phyloP scores from a whole-genome alignment of 441 rosid species.

The Gossypium trilobum region DNA sequence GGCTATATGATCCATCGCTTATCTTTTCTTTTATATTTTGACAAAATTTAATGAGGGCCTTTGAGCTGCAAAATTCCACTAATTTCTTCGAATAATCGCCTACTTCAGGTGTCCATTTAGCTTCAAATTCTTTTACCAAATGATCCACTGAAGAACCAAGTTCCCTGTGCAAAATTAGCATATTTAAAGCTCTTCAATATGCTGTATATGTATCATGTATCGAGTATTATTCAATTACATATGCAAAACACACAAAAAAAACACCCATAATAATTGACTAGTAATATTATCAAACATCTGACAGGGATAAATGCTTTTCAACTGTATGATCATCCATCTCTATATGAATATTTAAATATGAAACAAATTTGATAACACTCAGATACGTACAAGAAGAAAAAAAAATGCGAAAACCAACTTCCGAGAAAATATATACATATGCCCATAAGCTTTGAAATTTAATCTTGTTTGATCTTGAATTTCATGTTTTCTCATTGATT shows the following conservation, averaged over 20 bases:
- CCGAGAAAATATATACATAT: too few species aligned
- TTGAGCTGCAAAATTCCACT: conserved; percentile 60
- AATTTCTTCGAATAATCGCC: conserved; percentile 53
- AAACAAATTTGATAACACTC: too few species aligned
- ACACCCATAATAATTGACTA: neutral
- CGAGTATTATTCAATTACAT: neutral
- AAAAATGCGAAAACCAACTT: neutral
- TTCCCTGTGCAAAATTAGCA: conserved; percentile 32
- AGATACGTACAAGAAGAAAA: neutral
- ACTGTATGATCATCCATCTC: neutral
- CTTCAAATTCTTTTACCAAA: conserved; percentile 48
- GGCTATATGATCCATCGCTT: conserved; percentile 53
- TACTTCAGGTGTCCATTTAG: conserved; percentile 42
- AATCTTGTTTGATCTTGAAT: neutral
- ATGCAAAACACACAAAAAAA: neutral
- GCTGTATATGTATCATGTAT: neutral
- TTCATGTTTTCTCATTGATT: neutral
- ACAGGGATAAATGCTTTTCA: neutral
- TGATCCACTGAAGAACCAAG: conserved; percentile 32
- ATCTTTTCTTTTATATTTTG: conserved; percentile 47
- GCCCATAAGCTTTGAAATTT: neutral
- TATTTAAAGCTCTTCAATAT: neutral
- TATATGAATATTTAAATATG: too few species aligned
- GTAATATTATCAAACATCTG: neutral
- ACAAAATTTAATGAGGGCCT: conserved; percentile 36